phyloP scores from a whole-genome alignment of 2,329 filamentous ascomycete species.

The Cordyceps pruinosa region DNA sequence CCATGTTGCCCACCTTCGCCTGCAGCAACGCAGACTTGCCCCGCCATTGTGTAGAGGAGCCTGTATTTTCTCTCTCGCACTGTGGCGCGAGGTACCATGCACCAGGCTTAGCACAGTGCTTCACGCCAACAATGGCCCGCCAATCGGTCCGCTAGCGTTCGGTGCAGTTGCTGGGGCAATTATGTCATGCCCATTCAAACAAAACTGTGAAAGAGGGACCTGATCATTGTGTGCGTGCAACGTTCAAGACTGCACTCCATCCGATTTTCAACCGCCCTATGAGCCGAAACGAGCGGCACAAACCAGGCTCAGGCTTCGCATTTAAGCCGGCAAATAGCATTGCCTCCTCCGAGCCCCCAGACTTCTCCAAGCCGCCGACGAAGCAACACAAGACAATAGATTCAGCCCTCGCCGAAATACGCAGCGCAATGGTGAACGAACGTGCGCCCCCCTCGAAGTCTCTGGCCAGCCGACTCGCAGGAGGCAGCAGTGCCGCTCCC shows the following conservation, averaged over 20 bases:
- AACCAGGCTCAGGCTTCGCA: conserved; percentile 25
- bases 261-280: conserved; percentile 6
- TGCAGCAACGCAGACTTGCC: too few species aligned
- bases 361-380: conserved; percentile 14
- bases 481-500: conserved; percentile 21
- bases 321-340: conserved; percentile 27
- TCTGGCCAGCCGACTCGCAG: conserved; percentile 28
- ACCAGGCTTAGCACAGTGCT: conserved; percentile 13
- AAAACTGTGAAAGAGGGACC: conserved; percentile 16
- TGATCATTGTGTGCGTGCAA: conserved; percentile 10
- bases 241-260: conserved; percentile 10
- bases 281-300: conserved; percentile 16
- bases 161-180: conserved; percentile 25
- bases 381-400: conserved; percentile 9
- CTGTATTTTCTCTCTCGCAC: background rate
- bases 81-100: conserved; percentile 6
- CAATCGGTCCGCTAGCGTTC: conserved; percentile 1
- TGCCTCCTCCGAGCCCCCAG: conserved; percentile 18
- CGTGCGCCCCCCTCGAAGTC: conserved; percentile 36
- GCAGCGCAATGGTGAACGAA: conserved; percentile 39
- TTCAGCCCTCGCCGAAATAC: conserved; percentile 17
- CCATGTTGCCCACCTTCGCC: too few species aligned
- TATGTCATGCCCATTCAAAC: conserved; percentile 20
- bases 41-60: background rate
- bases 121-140: background rate